phyloP scores from a whole-genome alignment of 2,329 filamentous ascomycete species.

The Ophiostoma quercus region DNA sequence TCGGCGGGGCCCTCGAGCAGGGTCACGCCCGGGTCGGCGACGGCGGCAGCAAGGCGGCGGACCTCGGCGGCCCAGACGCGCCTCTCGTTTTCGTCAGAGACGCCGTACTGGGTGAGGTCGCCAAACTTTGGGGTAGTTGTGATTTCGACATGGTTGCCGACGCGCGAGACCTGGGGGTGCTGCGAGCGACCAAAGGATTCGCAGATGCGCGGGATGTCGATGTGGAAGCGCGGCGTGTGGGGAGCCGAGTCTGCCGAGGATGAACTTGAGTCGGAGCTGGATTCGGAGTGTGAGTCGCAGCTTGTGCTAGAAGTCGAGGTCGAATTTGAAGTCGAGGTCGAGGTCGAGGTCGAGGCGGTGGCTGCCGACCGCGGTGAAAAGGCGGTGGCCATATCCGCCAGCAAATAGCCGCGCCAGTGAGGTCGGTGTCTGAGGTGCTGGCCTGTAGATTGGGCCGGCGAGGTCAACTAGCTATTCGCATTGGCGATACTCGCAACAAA shows the following conservation, averaged over 20 bases:
- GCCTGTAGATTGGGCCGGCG: not conserved
- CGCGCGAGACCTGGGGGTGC: not conserved
- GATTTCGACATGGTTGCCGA: not conserved
- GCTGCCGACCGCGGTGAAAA: slow-evolving; percentile 5
- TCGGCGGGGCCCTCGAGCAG: slow-evolving; percentile 3
- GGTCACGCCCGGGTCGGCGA: not conserved
- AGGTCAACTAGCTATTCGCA: not conserved
- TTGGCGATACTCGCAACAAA: not conserved
- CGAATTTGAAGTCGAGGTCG: not conserved
- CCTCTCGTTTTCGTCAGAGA: not conserved
- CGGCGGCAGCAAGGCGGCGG: slow-evolving; percentile 3
- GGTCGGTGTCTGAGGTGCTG: not conserved
- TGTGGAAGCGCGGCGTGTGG: not conserved
- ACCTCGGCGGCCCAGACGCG: slow-evolving; percentile 14
- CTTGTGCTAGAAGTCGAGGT: not conserved
- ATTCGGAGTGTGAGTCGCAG: not conserved
- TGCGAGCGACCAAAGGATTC: not conserved
- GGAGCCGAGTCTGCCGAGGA: not conserved
- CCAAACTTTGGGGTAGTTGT: slow-evolving; percentile 7
- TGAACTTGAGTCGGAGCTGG: not conserved
- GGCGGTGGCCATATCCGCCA: slow-evolving; percentile 10
- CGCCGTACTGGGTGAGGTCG: slow-evolving; percentile 14
- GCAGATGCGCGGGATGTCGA: slow-evolving; percentile 11
- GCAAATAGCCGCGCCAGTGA: not conserved
- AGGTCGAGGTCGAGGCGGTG: not conserved